Conservation (phyloP, 2,329 filamentous ascomycete species). For the Amauroascus niger region DNA sequence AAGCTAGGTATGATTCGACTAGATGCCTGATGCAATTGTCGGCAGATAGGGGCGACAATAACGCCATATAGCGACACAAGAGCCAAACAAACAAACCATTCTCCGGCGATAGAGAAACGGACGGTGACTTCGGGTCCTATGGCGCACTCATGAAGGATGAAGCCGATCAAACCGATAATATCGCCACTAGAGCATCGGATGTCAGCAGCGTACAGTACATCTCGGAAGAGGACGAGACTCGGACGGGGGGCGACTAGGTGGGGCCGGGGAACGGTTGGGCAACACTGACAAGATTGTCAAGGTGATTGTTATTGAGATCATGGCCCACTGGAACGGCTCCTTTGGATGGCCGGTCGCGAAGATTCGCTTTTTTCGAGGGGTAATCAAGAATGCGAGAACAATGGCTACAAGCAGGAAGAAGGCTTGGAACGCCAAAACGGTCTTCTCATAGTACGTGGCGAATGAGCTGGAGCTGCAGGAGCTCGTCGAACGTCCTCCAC, state of each 20-base stretch:
- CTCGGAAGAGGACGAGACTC: background rate
- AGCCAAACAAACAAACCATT: slow-evolving; percentile 1
- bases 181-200: background rate
- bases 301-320: background rate
- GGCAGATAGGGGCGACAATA: slow-evolving; percentile 12
- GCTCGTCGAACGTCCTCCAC: background rate
- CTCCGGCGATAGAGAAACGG: background rate
- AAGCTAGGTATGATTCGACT: slow-evolving; percentile 2
- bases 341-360: slow-evolving; percentile 5
- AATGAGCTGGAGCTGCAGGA: slow-evolving; percentile 8
- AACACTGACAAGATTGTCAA: slow-evolving; percentile 4
- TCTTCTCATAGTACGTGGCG: background rate
- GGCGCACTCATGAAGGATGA: background rate
- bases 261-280: too few relatives aligned
- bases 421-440: slow-evolving; percentile 4
- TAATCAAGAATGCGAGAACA: background rate
- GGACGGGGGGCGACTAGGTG: too few relatives aligned
- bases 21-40: slow-evolving; percentile 9
- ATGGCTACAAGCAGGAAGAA: slow-evolving; percentile 9
- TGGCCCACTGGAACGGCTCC: slow-evolving; percentile 8
- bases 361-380: slow-evolving; percentile 2
- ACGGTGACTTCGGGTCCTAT: background rate
- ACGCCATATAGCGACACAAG: slow-evolving; percentile 10
- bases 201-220: background rate
- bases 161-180: slow-evolving; percentile 5